Percentiles rank a stretch among this genome's conserved stretches.
Evolutionary conservation across 352 stramenopile species (phyloP).

Genomic region (Phytophthora pinifolia): DNA sequence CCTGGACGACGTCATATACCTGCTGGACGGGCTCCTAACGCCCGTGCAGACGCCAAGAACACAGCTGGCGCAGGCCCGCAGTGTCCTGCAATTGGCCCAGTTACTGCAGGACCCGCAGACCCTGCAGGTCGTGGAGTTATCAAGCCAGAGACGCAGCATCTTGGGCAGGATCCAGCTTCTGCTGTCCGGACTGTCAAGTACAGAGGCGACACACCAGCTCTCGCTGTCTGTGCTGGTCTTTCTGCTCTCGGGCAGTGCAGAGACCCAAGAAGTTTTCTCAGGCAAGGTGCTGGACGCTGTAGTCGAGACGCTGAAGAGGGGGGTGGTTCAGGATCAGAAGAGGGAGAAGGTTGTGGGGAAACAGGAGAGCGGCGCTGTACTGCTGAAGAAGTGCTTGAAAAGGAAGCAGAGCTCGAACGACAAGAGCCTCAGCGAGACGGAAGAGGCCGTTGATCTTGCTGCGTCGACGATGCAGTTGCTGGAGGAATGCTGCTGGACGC

Average conservation of each 20-base stretch:
- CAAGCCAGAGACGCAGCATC: slow-evolving; percentile 18
- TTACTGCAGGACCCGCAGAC: slow-evolving; percentile 38
- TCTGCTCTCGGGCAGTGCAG: slow-evolving; percentile 34
- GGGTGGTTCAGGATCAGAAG: slow-evolving; percentile 7
- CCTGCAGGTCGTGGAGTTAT: slow-evolving; percentile 40
- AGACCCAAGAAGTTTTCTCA: slow-evolving; percentile 38
- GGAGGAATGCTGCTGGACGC: slow-evolving; percentile 7
- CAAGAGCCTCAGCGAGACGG: background rate
- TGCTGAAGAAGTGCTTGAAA: slow-evolving; percentile 53
- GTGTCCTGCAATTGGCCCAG: slow-evolving; percentile 39
- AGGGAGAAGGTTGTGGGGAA: slow-evolving; percentile 30
- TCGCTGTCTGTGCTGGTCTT: slow-evolving; percentile 42
- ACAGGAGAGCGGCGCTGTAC: background rate
- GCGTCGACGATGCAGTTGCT: slow-evolving; percentile 2
- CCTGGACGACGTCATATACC: slow-evolving; percentile 60
- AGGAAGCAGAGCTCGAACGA: slow-evolving; percentile 30
- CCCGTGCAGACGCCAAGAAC: slow-evolving; percentile 1
- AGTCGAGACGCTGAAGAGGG: slow-evolving; percentile 23
- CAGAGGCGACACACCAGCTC: slow-evolving; percentile 12
- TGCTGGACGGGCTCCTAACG: slow-evolving; percentile 54
- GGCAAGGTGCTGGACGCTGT: slow-evolving; percentile 38
- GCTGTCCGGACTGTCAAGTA: background rate
- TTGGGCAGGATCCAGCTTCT: slow-evolving; percentile 38
- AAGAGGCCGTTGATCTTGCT: background rate
- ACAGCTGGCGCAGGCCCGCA: slow-evolving; percentile 22